A percentile compares a stretch with the other conserved stretches of the same genome.
phyloP scores from a whole-genome alignment of 495 filamentous ascomycete genomes.

The Usnea hakonensis region DNA sequence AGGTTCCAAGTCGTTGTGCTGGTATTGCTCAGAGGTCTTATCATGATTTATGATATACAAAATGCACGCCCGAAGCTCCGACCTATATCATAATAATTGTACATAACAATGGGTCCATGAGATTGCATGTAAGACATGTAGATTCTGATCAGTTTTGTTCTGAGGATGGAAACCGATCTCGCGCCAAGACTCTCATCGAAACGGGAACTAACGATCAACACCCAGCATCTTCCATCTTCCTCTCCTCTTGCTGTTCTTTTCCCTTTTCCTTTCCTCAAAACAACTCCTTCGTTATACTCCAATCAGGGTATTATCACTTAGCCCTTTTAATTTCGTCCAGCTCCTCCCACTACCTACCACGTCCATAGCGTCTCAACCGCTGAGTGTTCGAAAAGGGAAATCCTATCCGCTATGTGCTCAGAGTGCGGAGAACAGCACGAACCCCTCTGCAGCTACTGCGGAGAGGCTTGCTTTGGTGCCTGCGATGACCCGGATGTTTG shows the following conservation, averaged over 20 bases:
- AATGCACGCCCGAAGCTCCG: too few relatives aligned
- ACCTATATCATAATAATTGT: too few relatives aligned
- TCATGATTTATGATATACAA: not conserved
- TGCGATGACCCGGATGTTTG: conserved; percentile 15
- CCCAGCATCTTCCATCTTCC: not conserved
- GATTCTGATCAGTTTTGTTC: too few relatives aligned
- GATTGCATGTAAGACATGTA: not conserved
- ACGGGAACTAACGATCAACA: conserved; percentile 4
- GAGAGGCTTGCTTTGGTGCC: conserved; percentile 3
- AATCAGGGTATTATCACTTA: not conserved
- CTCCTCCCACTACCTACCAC: too few relatives aligned
- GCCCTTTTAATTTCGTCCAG: not conserved
- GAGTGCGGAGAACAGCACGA: conserved; percentile 11
- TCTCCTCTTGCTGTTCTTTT: too few relatives aligned
- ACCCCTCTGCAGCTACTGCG: conserved; percentile 12
- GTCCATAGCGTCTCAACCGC: not conserved
- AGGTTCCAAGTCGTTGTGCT: not conserved
- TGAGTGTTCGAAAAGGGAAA: too few relatives aligned
- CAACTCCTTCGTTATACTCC: too few relatives aligned
- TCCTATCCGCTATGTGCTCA: conserved; percentile 12
- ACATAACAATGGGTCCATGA: not conserved
- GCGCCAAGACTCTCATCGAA: not conserved
- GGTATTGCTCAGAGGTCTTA: not conserved
- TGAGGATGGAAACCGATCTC: not conserved
- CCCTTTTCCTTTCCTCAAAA: not conserved